phyloP scores from a whole-genome alignment of 192 early-diverging fungal genomes.

The Glomus cerebriforme region DNA sequence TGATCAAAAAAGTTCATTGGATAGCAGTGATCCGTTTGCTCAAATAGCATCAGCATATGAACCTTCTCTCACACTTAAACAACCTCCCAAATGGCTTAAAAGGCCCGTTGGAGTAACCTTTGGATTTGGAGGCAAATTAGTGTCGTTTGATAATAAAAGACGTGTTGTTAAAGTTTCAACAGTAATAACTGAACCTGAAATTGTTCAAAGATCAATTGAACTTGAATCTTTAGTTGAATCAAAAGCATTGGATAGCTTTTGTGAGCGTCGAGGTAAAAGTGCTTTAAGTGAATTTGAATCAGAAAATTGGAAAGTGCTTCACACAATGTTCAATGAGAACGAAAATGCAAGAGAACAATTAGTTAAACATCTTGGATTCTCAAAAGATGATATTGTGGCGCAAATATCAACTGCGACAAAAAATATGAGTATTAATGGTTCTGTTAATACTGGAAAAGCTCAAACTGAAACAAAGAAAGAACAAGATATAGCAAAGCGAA shows the following conservation, averaged over 20 bases:
- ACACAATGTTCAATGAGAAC: slow-evolving; percentile 71
- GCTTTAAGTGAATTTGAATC: slow-evolving; percentile 34
- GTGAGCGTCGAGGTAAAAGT: slow-evolving; percentile 39
- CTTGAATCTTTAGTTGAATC: slow-evolving; percentile 69
- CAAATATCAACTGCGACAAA: slow-evolving; percentile 58
- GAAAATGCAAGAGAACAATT: slow-evolving; percentile 77
- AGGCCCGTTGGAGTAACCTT: slow-evolving; percentile 84
- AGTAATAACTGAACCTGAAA: slow-evolving; percentile 73
- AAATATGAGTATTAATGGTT: slow-evolving; percentile 38
- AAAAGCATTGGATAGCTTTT: slow-evolving; percentile 48
- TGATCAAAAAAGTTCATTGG: slow-evolving; percentile 10
- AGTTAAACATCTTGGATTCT: slow-evolving; percentile 88
- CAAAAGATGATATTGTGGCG: slow-evolving; percentile 64
- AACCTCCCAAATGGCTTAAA: slow-evolving; percentile 88
- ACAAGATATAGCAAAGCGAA: slow-evolving; percentile 27
- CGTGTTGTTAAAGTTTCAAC: slow-evolving; percentile 59
- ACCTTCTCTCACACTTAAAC: slow-evolving; percentile 58
- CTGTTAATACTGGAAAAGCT: slow-evolving; percentile 23
- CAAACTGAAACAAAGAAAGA: slow-evolving; percentile 32
- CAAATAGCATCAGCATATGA: slow-evolving; percentile 41
- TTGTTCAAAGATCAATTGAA: slow-evolving; percentile 68
- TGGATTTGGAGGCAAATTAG: slow-evolving; percentile 90
- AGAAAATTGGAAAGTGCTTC: slow-evolving; percentile 80
- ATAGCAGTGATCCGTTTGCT: slow-evolving; percentile 78
- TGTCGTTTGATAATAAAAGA: slow-evolving; percentile 64